These are phyloP conservation scores for Aspergillus ellipticus DNA, from an alignment of 495 filamentous ascomycete genomes.

Conservation along the genomic window DNA sequence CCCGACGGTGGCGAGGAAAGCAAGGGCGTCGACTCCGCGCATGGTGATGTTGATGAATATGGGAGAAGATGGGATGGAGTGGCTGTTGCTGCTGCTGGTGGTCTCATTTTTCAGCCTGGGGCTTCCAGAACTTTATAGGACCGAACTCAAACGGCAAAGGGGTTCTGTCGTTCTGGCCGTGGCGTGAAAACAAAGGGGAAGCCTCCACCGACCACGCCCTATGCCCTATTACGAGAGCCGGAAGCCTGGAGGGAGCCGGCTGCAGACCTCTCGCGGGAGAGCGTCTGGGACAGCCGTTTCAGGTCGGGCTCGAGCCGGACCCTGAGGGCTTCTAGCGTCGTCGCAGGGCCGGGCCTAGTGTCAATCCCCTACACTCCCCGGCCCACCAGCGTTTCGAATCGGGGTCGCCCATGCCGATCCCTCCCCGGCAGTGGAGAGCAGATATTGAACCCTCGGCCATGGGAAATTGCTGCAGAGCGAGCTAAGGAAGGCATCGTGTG, in stretches of 20 bases:
- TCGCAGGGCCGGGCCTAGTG: not conserved
- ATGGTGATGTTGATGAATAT: not conserved
- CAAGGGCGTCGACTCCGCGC: slow-evolving; percentile 6
- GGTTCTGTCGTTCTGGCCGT: not conserved
- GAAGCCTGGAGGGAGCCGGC: not conserved
- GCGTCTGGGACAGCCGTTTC: not conserved
- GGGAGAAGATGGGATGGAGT: not conserved
- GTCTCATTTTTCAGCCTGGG: not conserved
- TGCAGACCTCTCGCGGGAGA: not conserved
- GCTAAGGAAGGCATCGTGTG: not conserved
- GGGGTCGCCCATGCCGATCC: not conserved
- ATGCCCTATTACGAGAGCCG: no score
- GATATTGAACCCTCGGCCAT: not conserved
- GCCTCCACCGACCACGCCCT: no score
- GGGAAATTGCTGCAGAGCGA: not conserved
- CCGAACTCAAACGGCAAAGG: not conserved
- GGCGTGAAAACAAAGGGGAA: not conserved
- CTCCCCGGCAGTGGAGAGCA: not conserved
- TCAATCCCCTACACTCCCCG: not conserved
- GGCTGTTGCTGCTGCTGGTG: not conserved
- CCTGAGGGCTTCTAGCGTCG: not conserved
- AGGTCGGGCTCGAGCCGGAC: not conserved
- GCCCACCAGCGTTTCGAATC: not conserved
- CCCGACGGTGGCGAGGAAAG: slow-evolving; percentile 12
- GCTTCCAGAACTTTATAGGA: not conserved